Evolutionary conservation across 768 basidiomycete species (phyloP).

Genomic region (Coprinopsis strossmayeri): DNA sequence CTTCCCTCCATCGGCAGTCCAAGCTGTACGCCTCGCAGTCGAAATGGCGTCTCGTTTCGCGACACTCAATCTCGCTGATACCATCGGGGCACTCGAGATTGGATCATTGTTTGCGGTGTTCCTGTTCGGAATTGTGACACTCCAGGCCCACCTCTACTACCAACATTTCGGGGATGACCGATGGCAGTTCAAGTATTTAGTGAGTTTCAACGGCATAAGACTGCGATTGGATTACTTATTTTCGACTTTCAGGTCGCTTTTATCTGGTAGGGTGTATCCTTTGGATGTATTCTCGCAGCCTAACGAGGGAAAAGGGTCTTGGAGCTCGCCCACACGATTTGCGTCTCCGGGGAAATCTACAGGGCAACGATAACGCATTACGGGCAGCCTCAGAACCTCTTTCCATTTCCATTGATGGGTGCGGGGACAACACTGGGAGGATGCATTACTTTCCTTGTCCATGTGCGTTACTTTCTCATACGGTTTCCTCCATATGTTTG

Average conservation of each 20-base stretch:
- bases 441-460: constrained; percentile 7
- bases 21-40: too few species aligned
- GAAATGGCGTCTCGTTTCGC: too few species aligned
- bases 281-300: too few species aligned
- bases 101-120: constrained; percentile 13
- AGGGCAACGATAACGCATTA: constrained; percentile 4
- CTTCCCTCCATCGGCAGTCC: too few species aligned
- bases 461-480: not conserved
- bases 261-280: not conserved
- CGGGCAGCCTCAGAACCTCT: constrained; percentile 3
- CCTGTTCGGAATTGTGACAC: constrained; percentile 14
- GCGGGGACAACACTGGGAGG: constrained; percentile 6
- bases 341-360: constrained; percentile 9
- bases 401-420: constrained; percentile 2
- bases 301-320: not conserved
- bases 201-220: too few species aligned
- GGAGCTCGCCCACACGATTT: constrained; percentile 10
- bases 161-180: constrained; percentile 8
- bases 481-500: not conserved
- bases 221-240: too few species aligned
- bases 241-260: not conserved
- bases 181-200: constrained; percentile 16
- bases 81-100: constrained; percentile 15
- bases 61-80: constrained; percentile 1
- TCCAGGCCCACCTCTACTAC: constrained; percentile 13